Evolutionary conservation across 768 basidiomycete species (phyloP).

Genomic region (Goffeauzyma gilvescens): DNA sequence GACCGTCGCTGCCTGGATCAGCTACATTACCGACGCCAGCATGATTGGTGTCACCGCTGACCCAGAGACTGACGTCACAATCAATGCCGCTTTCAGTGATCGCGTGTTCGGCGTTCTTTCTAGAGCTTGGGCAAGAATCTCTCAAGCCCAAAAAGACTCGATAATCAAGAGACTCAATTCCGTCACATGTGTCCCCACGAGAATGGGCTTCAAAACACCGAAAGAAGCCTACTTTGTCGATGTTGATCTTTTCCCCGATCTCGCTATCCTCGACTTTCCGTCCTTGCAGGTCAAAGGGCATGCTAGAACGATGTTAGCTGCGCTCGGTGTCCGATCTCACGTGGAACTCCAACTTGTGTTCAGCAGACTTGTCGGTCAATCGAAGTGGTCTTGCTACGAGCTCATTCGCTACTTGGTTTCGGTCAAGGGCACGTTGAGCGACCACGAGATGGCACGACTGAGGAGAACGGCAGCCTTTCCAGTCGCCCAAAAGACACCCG

Average conservation of each 20-base stretch:
- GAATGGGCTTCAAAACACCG: conserved; percentile 52
- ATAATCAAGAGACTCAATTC: conserved; percentile 39
- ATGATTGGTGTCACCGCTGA: conserved; percentile 32
- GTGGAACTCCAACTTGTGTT: conserved; percentile 90
- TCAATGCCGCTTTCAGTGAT: conserved; percentile 60
- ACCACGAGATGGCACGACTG: conserved; percentile 43
- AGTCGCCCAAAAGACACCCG: conserved; percentile 13
- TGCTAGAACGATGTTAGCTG: conserved; percentile 45
- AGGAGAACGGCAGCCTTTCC: conserved; percentile 56
- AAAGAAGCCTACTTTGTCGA: conserved; percentile 62
- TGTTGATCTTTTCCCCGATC: conserved; percentile 72
- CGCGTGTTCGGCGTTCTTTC: conserved; percentile 49
- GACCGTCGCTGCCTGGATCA: conserved; percentile 54
- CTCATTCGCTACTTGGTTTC: conserved; percentile 72
- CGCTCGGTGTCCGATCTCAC: conserved; percentile 69
- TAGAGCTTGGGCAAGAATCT: conserved; percentile 53
- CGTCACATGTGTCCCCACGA: conserved; percentile 52
- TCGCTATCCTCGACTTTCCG: conserved; percentile 57
- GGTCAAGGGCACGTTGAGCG: conserved; percentile 46
- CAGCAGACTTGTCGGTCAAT: conserved; percentile 39
- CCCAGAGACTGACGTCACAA: conserved; percentile 44
- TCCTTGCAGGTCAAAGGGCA: conserved; percentile 45
- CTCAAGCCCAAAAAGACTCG: conserved; percentile 37
- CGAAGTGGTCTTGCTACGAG: conserved; percentile 63
- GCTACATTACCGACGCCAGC: conserved; percentile 41